Evolutionary conservation across 2,329 filamentous ascomycete species (phyloP), one percentile per base, ranked within the genome.

Genomic region (Talaromyces sp.): DNA sequence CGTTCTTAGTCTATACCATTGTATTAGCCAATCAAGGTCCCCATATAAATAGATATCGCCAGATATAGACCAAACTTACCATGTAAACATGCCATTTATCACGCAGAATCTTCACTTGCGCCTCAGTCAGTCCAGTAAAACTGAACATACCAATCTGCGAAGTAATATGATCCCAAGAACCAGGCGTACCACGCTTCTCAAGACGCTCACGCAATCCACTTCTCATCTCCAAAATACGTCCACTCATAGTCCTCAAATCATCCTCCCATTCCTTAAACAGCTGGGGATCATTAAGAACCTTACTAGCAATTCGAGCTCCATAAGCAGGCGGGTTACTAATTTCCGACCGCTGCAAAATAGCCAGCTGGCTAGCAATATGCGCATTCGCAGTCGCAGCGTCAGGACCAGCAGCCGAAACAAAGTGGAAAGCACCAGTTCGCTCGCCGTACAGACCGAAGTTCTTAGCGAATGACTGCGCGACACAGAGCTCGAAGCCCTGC

Each of bases 141-240:
- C 88, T 93, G 79, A 99, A 99, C 94, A 99, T 99, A 78, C 94
- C 94, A 70, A 99, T 99, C 82, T 99, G 94, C 67, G 95, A 90
- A 14, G 92, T 97, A 72, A 99, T 96, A 77, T 99, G 94, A 69
- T 92, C 90, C 94, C 94, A 99, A 13, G 84, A 88, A 29, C 93
- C 93, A 0, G 93, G 93, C 0, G 94, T 97, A 27, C 84, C 85
- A 54, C 93, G 82, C 68, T 86, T 85, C 77, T 97, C 93, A 10
- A 99, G 84, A 75, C 92, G 90, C 51, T 79, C 77, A 46, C 90
- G 84, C 64, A 99, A 78, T 3, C 83, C 85, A 67, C 85, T 85
- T 59, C 94, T 87, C 94, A 97, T 99, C 69, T 85, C 83, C 62
- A 90, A 93, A 78, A 99, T 99, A 58, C 94, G 88, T 20, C 94